Conservation (phyloP, 179 eudicot genomes). For the Beta macrorhiza region DNA sequence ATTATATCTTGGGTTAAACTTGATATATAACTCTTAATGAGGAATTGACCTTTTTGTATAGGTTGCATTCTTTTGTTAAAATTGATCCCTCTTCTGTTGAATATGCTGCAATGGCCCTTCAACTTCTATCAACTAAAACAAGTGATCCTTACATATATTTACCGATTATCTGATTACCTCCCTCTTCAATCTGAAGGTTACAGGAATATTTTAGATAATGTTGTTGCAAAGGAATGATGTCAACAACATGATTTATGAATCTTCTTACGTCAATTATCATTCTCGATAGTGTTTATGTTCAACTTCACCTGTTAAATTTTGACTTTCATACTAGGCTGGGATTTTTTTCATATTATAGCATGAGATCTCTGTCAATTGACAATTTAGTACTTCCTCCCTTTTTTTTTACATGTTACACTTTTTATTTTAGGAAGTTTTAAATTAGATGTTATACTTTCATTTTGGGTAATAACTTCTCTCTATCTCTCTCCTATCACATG, state of each 20-base stretch:
- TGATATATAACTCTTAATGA: neutral
- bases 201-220: neutral
- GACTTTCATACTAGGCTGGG: neutral
- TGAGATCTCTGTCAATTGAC: neutral
- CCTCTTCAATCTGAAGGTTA: neutral
- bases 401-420: too few species aligned
- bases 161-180: neutral
- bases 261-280: neutral
- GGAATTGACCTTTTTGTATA: neutral
- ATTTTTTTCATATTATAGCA: neutral
- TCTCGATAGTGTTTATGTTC: neutral
- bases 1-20: neutral
- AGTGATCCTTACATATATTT: too few species aligned
- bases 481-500: too few species aligned
- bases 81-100: neutral
- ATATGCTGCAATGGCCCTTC: neutral
- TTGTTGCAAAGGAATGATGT: neutral
- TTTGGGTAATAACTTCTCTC: too few species aligned
- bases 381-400: neutral
- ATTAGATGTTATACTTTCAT: too few species aligned
- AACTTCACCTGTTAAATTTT: neutral
- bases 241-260: neutral
- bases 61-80: neutral
- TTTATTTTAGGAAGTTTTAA: too few species aligned
- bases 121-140: too few species aligned